Evolutionary conservation across 176 grass and related monocot genomes (phyloP).

Genomic region (Poa annua): DNA sequence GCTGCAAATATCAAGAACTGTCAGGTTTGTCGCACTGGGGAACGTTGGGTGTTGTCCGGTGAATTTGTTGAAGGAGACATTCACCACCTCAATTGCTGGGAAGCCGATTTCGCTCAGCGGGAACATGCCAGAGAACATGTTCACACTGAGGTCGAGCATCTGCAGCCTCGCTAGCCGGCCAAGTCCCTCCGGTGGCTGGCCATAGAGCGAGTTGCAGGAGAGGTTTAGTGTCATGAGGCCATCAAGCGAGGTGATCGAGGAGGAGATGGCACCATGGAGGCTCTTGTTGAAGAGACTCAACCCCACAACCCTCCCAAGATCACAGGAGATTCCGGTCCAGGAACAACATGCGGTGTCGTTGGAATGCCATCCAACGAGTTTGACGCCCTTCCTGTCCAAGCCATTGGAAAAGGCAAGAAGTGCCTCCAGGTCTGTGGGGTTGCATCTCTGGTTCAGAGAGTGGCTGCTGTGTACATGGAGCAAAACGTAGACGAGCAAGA

Average conservation of each 20-base stretch:
- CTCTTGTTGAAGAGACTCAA: conserved; percentile 63
- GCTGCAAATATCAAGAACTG: conserved; percentile 39
- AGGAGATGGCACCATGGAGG: conserved; percentile 52
- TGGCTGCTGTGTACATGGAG: background rate
- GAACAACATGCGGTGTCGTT: conserved; percentile 51
- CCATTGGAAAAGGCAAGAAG: conserved; percentile 41
- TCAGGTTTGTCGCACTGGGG: conserved; percentile 29
- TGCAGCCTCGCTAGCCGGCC: background rate
- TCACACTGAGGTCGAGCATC: background rate
- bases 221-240: conserved; percentile 59
- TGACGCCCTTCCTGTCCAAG: conserved; percentile 4
- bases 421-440: conserved; percentile 39
- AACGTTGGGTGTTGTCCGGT: conserved; percentile 48
- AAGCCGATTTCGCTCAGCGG: conserved; percentile 8
- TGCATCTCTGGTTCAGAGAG: conserved; percentile 51
- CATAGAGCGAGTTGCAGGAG: conserved; percentile 59
- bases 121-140: background rate
- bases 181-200: conserved; percentile 12
- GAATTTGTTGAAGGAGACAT: conserved; percentile 62
- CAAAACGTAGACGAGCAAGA: conserved; percentile 14
- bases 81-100: conserved; percentile 48
- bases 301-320: conserved; percentile 50
- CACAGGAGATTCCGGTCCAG: conserved; percentile 68
- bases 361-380: conserved; percentile 42
- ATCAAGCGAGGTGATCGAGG: conserved; percentile 49